Evolutionary conservation across 805 yeast genomes (phyloP), one percentile per base, ranked within the genome.

Genomic region (Brettanomyces naardenensis): DNA sequence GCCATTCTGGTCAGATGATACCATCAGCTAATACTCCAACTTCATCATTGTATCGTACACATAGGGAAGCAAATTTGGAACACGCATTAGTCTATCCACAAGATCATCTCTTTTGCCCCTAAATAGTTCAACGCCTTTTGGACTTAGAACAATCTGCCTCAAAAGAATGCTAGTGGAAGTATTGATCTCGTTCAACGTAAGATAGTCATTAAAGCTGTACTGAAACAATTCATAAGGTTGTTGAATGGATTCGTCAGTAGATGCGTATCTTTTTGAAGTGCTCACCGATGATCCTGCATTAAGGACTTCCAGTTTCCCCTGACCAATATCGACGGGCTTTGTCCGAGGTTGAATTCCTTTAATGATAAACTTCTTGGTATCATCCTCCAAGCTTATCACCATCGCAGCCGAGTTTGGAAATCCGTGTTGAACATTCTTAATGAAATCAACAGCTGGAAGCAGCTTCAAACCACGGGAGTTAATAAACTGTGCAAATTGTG

Each of bases 391-490:
- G 38, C 75, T 74, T 19, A 90, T 75, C 13, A 92, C 97, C 90
- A 88, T 89, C 1, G 98, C 97, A 37, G 85, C 80, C 3, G 95
- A 87, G 49, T 78, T 75, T 14, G 83, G 80, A 56, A 92, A 92
- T 1, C 95, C 95, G 43, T 77, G 75, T 25, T 89, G 81, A 17
- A 90, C 97, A 54, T 92, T 90, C 51, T 90, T 87, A 57, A 92
- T 92, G 58, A 92, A 92, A 47, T 92, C 97, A 10, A 92, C 97
- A 0, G 98, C 98, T 1, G 96, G 95, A 23, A 90, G 68, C 35
- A 90, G 64, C 47, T 77, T 74, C 39, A 71, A 67, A 11, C 59
- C 57, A 2, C 35, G 14, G 17, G 41, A 34, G 28, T 73, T 68
- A 49, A 79, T 72, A 31, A 73, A 74, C 38, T 71, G 72, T 43